A percentile compares a stretch with the other conserved stretches of the same genome.
Conservation (phyloP, 2,329 filamentous ascomycete species). For the Zymoseptoria crescenta region DNA sequence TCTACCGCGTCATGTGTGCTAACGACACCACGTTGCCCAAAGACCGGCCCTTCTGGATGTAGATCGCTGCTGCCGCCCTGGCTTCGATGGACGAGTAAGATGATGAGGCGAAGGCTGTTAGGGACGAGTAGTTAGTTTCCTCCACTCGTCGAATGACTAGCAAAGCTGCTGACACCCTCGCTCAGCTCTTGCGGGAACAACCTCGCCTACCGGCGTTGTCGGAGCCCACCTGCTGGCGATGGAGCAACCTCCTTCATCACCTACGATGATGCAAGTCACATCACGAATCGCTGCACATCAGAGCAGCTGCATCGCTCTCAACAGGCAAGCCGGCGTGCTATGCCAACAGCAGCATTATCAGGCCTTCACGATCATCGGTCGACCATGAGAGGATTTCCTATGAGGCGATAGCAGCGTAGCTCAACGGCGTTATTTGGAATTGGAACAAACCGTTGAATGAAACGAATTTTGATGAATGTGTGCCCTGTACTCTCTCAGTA, state of each 20-base stretch:
- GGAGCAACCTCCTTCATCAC: background rate
- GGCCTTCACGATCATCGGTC: background rate
- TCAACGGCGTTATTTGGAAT: background rate
- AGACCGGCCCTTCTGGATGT: too few relatives aligned
- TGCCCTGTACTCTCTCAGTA: background rate
- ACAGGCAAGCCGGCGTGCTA: background rate
- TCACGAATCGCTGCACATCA: background rate
- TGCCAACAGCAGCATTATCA: background rate
- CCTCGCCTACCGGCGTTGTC: background rate
- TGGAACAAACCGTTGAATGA: background rate
- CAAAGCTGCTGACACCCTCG: background rate
- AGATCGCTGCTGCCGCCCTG: too few relatives aligned
- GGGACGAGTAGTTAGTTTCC: background rate
- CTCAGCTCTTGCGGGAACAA: background rate
- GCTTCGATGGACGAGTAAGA: too few relatives aligned
- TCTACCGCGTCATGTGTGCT: too few relatives aligned
- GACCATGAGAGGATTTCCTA: background rate
- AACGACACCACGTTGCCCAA: too few relatives aligned
- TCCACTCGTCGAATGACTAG: background rate
- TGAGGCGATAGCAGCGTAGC: background rate
- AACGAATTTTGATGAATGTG: background rate
- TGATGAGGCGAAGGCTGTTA: background rate
- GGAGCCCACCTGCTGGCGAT: background rate
- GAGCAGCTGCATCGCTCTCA: background rate
- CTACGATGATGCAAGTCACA: background rate